Evolutionary conservation across 441 rosid genomes (phyloP), one percentile per base, ranked within the genome.

Genomic region (Pelargonium fulgidum): DNA sequence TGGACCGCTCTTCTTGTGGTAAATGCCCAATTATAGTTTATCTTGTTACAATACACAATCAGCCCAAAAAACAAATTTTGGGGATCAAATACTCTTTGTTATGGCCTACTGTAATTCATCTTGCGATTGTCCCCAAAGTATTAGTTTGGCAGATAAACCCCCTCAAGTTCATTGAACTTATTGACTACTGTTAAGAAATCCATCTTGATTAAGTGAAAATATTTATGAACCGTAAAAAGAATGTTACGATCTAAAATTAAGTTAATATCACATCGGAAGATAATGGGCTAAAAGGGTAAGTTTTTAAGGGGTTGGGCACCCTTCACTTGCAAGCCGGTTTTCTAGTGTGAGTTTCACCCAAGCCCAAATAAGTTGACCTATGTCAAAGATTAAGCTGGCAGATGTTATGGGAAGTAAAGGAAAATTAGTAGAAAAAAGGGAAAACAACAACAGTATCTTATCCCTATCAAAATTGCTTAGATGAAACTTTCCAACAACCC

Each of bases 1-100:
- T 94, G 99, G 99, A 89, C 91, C 68, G 79, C 89, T 17, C 79
- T 94, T 65, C 99, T 94, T 45, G 66, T 73, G 91, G 99, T 94
- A 87, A 62, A 13, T 72, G 62, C 64, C 74, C 77, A 50, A 63
- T 0, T 20, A 58, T 33, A 61, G 0, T 50, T 26, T 61, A 65
- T 61, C 44, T n/a, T 68, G 42, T 74, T 78, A 44, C 22, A 56
- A 42, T 61, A 16, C 50, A 59, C 39, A 12, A 4, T 20, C 42
- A 20, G 4, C 54, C 22, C 24, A 41, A 7, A 7, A 63, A 42
- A 14, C 62, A 56, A 7, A 22, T 19, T 56, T 17, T 56, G 17
- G 26, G 26, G 16, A 17, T 22, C 62, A 56, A 17, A 9, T 56
- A 19, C 12, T 56, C 26, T 17, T 56, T 56, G 19, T 56, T 7